Percentiles rank a stretch among this genome's conserved stretches.
phyloP scores from a whole-genome alignment of 1,284 basidiomycete species.

The Mycena citricolor region DNA sequence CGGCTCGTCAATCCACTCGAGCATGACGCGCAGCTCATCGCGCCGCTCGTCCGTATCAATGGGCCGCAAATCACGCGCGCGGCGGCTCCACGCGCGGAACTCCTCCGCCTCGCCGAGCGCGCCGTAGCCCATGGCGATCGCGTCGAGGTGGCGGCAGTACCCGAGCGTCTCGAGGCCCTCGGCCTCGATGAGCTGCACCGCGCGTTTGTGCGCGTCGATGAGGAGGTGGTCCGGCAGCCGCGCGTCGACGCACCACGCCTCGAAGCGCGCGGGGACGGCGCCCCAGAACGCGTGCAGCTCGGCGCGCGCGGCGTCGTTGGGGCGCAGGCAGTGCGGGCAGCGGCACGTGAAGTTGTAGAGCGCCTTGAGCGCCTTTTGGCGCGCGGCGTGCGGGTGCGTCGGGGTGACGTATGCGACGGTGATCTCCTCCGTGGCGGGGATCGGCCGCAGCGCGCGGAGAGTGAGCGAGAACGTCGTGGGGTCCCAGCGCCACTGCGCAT shows the following conservation, averaged over 20 bases:
- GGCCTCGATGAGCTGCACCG: slow-evolving; percentile 28
- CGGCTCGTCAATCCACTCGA: slow-evolving; percentile 38
- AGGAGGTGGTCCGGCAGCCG: slow-evolving; percentile 30
- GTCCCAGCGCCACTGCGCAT: slow-evolving; percentile 2
- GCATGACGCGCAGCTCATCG: slow-evolving; percentile 30
- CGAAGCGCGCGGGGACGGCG: slow-evolving; percentile 32
- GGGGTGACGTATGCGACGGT: background rate
- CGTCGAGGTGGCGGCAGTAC: slow-evolving; percentile 26
- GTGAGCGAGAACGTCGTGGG: background rate
- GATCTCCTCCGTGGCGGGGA: background rate
- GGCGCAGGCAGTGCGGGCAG: slow-evolving; percentile 35
- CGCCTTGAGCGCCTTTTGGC: slow-evolving; percentile 29
- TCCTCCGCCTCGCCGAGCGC: slow-evolving; percentile 37
- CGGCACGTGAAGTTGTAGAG: slow-evolving; percentile 39
- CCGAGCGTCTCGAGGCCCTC: slow-evolving; percentile 28
- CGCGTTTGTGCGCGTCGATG: slow-evolving; percentile 34
- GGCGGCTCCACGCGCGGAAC: slow-evolving; percentile 34
- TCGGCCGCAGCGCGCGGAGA: background rate
- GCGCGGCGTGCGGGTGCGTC: slow-evolving; percentile 21
- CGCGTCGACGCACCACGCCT: slow-evolving; percentile 37
- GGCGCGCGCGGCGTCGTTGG: slow-evolving; percentile 31
- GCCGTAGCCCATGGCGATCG: slow-evolving; percentile 42
- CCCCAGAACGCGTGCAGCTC: slow-evolving; percentile 28
- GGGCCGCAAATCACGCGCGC: slow-evolving; percentile 15
- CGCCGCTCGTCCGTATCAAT: slow-evolving; percentile 23